Percentiles rank a stretch among this genome's conserved stretches.
phyloP scores from a whole-genome alignment of 2,329 filamentous ascomycete species.

The Cordyceps cicadae region DNA sequence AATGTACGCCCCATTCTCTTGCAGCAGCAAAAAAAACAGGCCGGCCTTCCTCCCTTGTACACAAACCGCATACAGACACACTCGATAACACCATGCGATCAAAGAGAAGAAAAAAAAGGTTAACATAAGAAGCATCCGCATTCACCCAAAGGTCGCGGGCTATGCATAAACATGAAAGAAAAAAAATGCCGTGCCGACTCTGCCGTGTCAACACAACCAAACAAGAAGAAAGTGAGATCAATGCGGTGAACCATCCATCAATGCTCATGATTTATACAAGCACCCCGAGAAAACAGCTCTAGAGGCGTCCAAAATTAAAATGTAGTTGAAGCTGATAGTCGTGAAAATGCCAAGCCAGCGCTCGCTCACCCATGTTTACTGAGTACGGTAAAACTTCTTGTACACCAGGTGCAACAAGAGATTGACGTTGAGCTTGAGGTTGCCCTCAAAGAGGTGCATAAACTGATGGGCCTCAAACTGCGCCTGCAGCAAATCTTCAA shows the following conservation, averaged over 20 bases:
- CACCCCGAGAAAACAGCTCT: background rate
- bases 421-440: conserved; percentile 88
- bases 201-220: background rate
- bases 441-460: conserved; percentile 85
- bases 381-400: conserved; percentile 91
- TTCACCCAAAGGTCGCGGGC: background rate
- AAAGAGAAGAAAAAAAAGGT: background rate
- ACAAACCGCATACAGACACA: background rate
- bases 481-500: conserved; percentile 90
- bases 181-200: background rate
- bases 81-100: conserved; percentile 1
- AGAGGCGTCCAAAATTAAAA: background rate
- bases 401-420: conserved; percentile 92
- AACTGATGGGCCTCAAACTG: conserved; percentile 97
- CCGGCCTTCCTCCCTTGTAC: background rate
- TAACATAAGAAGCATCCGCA: background rate
- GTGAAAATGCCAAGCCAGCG: background rate
- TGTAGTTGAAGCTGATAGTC: conserved; percentile 3
- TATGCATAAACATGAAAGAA: background rate
- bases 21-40: background rate
- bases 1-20: background rate
- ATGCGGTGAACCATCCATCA: background rate
- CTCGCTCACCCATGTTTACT: conserved; percentile 30
- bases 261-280: conserved; percentile 1
- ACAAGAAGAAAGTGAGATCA: background rate